phyloP scores from a whole-genome alignment of 2,329 filamentous ascomycete species.

The Canariomyces notabilis region DNA sequence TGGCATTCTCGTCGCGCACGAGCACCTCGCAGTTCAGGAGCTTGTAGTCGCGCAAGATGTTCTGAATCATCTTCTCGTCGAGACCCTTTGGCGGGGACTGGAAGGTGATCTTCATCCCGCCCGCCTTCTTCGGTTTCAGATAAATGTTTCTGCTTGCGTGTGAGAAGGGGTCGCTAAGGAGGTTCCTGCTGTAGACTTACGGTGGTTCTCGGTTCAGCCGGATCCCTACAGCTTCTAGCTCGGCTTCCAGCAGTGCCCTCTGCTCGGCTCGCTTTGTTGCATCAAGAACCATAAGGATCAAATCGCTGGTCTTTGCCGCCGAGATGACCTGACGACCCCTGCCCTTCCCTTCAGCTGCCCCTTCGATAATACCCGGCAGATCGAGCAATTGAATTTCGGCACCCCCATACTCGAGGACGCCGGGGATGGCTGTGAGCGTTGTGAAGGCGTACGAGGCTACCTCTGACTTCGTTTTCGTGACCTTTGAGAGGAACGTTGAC shows the following conservation, averaged over 20 bases:
- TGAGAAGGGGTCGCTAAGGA: background rate
- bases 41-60: conserved; percentile 97
- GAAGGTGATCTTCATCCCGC: conserved; percentile 98
- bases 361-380: conserved; percentile 96
- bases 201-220: conserved; percentile 86
- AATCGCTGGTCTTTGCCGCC: conserved; percentile 94
- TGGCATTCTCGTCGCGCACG: conserved; percentile 88
- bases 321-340: conserved; percentile 94
- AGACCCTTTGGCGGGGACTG: conserved; percentile 80
- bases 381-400: conserved; percentile 98
- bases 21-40: conserved; percentile 96
- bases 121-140: conserved; percentile 89
- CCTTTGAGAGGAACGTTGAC: conserved; percentile 97
- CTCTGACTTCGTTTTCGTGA: conserved; percentile 95
- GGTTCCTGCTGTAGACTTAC: conserved; percentile 42
- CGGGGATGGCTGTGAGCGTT: conserved; percentile 92
- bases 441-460: conserved; percentile 97
- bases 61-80: conserved; percentile 97
- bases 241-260: conserved; percentile 79
- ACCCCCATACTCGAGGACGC: conserved; percentile 94
- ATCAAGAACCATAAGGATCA: conserved; percentile 95
- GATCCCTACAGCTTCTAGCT: conserved; percentile 93
- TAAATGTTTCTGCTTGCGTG: conserved; percentile 74
- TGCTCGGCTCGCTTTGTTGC: conserved; percentile 96
- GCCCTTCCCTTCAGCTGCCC: conserved; percentile 91